Conservation (phyloP, 257 asterid genomes). For the Penstemon eatonii region DNA sequence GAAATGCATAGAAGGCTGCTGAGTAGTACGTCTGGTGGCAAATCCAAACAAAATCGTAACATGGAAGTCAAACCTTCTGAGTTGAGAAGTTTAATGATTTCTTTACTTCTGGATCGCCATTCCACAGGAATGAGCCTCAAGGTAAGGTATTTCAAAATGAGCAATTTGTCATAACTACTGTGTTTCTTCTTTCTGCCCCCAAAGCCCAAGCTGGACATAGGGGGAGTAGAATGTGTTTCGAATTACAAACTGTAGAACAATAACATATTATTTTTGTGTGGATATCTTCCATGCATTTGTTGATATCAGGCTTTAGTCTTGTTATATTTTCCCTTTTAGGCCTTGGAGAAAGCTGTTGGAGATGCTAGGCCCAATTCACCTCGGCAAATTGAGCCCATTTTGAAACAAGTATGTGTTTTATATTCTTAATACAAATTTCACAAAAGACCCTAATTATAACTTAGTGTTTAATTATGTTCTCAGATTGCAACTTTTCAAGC, state of each 20-base stretch:
- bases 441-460: conserved; percentile 12
- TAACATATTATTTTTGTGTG: conserved; percentile 3
- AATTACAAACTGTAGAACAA: background rate
- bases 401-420: conserved; percentile 68
- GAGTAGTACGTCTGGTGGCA: conserved; percentile 44
- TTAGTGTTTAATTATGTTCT: conserved; percentile 29
- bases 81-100: conserved; percentile 62
- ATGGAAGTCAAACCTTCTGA: conserved; percentile 54
- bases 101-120: conserved; percentile 70
- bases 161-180: conserved; percentile 22
- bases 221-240: conserved; percentile 22
- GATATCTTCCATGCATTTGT: conserved; percentile 23
- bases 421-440: conserved; percentile 21
- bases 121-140: conserved; percentile 80
- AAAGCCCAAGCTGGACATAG: background rate
- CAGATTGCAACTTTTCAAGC: conserved; percentile 79
- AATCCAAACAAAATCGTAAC: conserved; percentile 41
- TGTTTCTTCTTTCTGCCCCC: conserved; percentile 9
- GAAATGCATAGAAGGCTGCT: conserved; percentile 46
- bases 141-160: conserved; percentile 46
- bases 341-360: conserved; percentile 89
- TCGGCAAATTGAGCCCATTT: conserved; percentile 72
- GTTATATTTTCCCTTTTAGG: conserved; percentile 44
- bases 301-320: conserved; percentile 16
- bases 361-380: conserved; percentile 66